A percentile compares a stretch with the other conserved stretches of the same genome.
These are phyloP conservation scores for Chimonanthus praecox DNA, from an alignment of 164 flowering plant genomes.

Conservation along the genomic window DNA sequence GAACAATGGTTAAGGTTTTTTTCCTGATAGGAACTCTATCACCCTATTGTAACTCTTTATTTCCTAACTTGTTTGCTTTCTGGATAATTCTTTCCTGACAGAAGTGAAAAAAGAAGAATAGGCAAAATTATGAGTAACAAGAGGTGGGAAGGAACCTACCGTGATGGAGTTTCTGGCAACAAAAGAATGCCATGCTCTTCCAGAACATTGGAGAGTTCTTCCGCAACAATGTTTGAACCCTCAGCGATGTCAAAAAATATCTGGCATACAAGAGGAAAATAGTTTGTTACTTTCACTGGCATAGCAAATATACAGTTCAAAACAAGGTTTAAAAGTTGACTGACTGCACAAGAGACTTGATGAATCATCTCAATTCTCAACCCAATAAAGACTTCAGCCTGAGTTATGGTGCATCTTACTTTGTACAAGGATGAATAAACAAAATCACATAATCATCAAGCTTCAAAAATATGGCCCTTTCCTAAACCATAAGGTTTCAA, in stretches of 20 bases:
- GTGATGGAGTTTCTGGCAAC: slow-evolving; percentile 45
- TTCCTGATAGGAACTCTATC: background rate
- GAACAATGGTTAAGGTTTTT: background rate
- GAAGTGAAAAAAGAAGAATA: no score
- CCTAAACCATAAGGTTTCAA: background rate
- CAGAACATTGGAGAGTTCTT: slow-evolving; percentile 45
- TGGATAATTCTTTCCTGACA: background rate
- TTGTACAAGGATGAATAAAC: background rate
- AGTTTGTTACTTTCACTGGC: background rate
- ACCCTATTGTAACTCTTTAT: no score
- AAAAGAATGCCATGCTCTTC: slow-evolving; percentile 60
- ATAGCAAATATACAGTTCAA: background rate
- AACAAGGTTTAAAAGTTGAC: background rate
- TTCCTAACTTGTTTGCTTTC: background rate
- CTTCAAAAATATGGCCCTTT: background rate
- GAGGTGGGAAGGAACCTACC: slow-evolving; percentile 24
- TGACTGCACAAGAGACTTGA: background rate
- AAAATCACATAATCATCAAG: background rate
- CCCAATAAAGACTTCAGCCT: no score
- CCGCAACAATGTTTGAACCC: slow-evolving; percentile 32
- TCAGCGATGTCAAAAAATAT: slow-evolving; percentile 48
- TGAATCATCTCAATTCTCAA: background rate
- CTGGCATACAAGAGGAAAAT: slow-evolving; percentile 24
- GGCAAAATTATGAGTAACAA: background rate
- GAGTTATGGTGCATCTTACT: background rate